These are phyloP conservation scores for Hanseniaspora gamundiae DNA, from an alignment of 1,139 yeast genomes.

Conservation along the genomic window DNA sequence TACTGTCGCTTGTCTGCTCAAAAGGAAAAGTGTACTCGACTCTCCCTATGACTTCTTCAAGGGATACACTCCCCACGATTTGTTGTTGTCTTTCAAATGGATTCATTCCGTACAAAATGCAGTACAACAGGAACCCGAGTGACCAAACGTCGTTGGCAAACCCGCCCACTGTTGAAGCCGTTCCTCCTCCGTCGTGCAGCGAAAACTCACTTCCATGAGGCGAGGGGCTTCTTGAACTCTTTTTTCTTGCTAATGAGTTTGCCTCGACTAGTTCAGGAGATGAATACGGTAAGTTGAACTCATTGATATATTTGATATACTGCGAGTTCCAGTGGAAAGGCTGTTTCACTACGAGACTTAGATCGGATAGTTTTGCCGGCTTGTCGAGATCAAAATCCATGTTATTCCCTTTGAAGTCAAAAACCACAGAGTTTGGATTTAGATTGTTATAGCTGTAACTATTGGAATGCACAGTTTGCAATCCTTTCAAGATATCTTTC, in stretches of 20 bases:
- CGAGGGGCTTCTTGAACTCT: not conserved
- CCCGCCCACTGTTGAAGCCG: not conserved
- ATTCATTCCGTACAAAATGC: constrained; percentile 64
- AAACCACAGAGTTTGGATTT: not conserved
- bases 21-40: constrained; percentile 59
- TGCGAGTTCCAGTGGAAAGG: not conserved
- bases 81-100: constrained; percentile 82
- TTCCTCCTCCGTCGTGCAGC: not conserved
- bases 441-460: constrained; percentile 1
- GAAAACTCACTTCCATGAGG: not conserved
- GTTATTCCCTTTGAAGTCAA: not conserved
- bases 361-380: not conserved
- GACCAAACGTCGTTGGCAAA: constrained; percentile 74
- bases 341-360: not conserved
- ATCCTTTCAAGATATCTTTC: not conserved
- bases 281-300: not conserved
- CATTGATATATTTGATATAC: not conserved
- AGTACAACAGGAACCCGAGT: constrained; percentile 70
- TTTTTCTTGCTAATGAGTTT: not conserved
- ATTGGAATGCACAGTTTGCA: not conserved
- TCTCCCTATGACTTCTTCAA: constrained; percentile 61
- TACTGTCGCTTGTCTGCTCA: too few relatives aligned
- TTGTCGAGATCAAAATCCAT: not conserved
- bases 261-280: not conserved
- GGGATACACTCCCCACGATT: constrained; percentile 62